Evolutionary conservation across 805 yeast species (phyloP).

Genomic region (Starmera dryadoides): DNA sequence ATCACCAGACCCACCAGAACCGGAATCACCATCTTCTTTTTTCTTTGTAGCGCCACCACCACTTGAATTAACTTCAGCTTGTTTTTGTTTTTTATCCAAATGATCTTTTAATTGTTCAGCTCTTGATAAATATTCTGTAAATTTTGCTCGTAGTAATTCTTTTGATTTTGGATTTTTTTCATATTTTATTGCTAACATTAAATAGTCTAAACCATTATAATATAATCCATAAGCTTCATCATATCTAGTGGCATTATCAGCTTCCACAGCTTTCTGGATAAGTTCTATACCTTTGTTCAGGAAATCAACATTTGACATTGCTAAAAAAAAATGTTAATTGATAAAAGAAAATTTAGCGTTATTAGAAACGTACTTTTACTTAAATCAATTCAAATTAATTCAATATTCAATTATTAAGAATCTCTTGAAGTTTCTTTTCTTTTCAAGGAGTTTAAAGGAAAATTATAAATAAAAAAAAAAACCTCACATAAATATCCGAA

Average conservation of each 20-base stretch:
- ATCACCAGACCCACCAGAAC: conserved; percentile 21
- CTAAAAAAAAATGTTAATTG: no score
- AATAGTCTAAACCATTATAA: conserved; percentile 87
- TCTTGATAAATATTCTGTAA: conserved; percentile 83
- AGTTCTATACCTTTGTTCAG: conserved; percentile 91
- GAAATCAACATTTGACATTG: conserved; percentile 60
- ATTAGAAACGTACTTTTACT: background rate
- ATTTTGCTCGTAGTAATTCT: conserved; percentile 80
- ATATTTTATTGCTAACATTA: conserved; percentile 91
- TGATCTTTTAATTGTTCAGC: conserved; percentile 94
- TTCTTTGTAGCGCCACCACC: conserved; percentile 42
- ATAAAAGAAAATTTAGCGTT: no score
- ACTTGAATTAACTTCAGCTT: conserved; percentile 22
- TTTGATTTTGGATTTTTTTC: conserved; percentile 89
- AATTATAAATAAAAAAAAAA: background rate
- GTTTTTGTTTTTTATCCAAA: conserved; percentile 53
- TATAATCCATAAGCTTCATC: conserved; percentile 93
- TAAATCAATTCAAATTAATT: background rate
- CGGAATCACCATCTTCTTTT: conserved; percentile 47
- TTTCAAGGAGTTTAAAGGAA: background rate
- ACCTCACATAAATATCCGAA: background rate
- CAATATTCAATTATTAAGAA: no score
- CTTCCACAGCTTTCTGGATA: conserved; percentile 91
- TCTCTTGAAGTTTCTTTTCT: background rate
- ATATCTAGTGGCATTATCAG: conserved; percentile 82